These are phyloP conservation scores for Passalora sequoiae DNA, from an alignment of 2,329 filamentous ascomycete species.

Conservation along the genomic window DNA sequence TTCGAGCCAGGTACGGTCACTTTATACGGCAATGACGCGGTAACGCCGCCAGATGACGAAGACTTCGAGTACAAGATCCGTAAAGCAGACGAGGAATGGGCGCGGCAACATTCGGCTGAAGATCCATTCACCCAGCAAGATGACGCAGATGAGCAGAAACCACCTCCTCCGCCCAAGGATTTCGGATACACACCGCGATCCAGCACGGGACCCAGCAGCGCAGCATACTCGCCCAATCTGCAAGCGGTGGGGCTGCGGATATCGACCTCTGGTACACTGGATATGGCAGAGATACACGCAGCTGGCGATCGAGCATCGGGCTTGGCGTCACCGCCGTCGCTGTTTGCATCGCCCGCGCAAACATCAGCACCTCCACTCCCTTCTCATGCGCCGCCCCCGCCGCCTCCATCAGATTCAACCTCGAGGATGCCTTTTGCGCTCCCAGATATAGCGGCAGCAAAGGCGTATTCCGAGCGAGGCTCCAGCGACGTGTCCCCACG, in stretches of 20 bases:
- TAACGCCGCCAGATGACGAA: constrained; percentile 12
- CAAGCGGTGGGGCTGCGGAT: constrained; percentile 26
- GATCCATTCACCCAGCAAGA: constrained; percentile 14
- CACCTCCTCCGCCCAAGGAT: constrained; percentile 43
- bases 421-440: constrained; percentile 17
- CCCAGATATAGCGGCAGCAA: constrained; percentile 22
- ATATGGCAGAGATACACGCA: constrained; percentile 36
- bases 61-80: constrained; percentile 30
- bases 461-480: constrained; percentile 24
- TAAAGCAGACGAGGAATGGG: constrained; percentile 32
- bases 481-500: constrained; percentile 30
- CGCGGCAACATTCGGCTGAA: constrained; percentile 27
- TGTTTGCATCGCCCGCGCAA: constrained; percentile 13
- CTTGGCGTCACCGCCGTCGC: constrained; percentile 13
- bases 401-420: constrained; percentile 31
- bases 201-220: constrained; percentile 27
- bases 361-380: constrained; percentile 38
- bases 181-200: constrained; percentile 34
- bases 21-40: constrained; percentile 24
- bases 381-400: constrained; percentile 45
- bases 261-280: constrained; percentile 29
- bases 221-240: constrained; percentile 18
- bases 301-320: constrained; percentile 18
- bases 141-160: constrained; percentile 34
- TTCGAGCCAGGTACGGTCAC: constrained; percentile 30